These are phyloP conservation scores for Microcyclosporella mali DNA, from an alignment of 2,329 filamentous ascomycete species.

Conservation along the genomic window DNA sequence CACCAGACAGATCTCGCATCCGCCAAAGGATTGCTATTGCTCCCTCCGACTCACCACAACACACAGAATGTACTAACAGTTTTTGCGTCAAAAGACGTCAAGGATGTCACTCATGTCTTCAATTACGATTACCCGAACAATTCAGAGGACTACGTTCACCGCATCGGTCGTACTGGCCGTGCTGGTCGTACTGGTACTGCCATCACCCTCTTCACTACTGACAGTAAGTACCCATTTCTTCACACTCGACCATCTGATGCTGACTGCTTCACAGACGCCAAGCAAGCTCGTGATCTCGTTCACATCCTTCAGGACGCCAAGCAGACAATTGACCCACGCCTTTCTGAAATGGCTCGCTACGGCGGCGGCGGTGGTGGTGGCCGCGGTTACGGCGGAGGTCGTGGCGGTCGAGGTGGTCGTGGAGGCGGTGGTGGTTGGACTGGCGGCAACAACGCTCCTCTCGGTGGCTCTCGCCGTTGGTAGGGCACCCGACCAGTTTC, in stretches of 20 bases:
- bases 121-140: constrained; percentile 99
- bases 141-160: constrained; percentile 64
- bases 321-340: constrained; percentile 93
- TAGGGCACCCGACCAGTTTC: constrained; percentile 25
- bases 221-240: constrained; percentile 65
- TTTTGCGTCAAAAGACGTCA: constrained; percentile 82
- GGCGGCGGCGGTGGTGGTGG: constrained; percentile 75
- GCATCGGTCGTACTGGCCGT: constrained; percentile 63
- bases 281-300: constrained; percentile 86
- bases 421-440: constrained; percentile 39
- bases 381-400: constrained; percentile 57
- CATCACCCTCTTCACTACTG: constrained; percentile 98
- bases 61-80: constrained; percentile 33
- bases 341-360: constrained; percentile 93
- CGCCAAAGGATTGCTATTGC: constrained; percentile 50
- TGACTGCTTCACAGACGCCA: constrained; percentile 41
- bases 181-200: constrained; percentile 87
- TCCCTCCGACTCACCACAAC: constrained; percentile 33
- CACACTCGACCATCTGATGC: constrained; percentile 20
- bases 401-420: constrained; percentile 48
- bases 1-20: constrained; percentile 38
- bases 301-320: constrained; percentile 90
- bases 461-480: constrained; percentile 53
- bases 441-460: constrained; percentile 53
- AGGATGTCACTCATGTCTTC: constrained; percentile 99